Evolutionary conservation across 176 grass and related monocot species (phyloP).

Genomic region (Neostapfia colusana): DNA sequence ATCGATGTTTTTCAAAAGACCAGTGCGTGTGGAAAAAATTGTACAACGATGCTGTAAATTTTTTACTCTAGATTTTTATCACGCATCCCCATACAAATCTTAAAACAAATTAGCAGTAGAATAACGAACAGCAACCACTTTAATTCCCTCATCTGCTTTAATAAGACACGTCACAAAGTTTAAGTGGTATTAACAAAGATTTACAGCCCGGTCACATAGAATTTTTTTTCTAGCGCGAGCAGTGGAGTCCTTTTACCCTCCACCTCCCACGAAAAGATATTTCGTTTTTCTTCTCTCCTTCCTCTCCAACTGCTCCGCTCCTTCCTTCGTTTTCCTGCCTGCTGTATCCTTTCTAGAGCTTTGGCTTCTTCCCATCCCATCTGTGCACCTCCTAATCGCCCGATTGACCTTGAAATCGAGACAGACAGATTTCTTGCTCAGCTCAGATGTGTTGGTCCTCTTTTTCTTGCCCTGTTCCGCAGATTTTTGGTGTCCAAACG

Average conservation of each 20-base stretch:
- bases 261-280: conserved; percentile 16
- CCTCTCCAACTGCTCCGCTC: conserved; percentile 2
- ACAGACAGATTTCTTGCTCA: conserved; percentile 13
- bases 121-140: no score
- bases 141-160: no score
- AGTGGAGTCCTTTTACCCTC: not conserved
- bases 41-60: no score
- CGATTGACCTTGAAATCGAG: not conserved
- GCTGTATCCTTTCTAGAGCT: not conserved
- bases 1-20: no score
- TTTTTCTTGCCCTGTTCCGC: not conserved
- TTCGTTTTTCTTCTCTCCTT: not conserved
- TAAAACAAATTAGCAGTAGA: no score
- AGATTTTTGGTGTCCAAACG: not conserved
- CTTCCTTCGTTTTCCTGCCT: not conserved
- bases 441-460: conserved; percentile 37
- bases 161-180: no score
- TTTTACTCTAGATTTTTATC: no score
- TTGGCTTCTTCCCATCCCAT: conserved; percentile 29
- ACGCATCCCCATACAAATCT: no score
- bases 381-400: conserved; percentile 20
- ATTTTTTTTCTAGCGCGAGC: no score
- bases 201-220: no score
- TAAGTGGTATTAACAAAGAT: no score
- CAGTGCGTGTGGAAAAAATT: no score